Conservation (phyloP, 495 filamentous ascomycete genomes). For the Tuber borchii region DNA sequence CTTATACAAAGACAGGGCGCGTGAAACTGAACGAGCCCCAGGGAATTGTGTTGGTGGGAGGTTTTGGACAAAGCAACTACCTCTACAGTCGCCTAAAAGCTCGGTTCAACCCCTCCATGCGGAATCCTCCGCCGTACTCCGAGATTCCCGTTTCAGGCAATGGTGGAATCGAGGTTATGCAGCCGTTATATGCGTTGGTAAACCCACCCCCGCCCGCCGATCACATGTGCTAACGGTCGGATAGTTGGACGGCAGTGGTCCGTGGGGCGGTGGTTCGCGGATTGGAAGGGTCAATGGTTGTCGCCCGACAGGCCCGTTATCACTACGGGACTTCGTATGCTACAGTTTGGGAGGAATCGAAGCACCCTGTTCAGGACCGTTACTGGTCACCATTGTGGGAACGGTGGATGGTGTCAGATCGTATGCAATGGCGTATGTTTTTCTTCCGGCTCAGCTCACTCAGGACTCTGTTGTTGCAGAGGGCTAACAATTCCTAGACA, state of each 20-base stretch:
- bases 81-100: slow-evolving; percentile 59
- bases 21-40: slow-evolving; percentile 17
- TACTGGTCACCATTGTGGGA: slow-evolving; percentile 75
- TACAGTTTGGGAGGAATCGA: slow-evolving; percentile 64
- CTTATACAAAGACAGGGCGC: slow-evolving; percentile 46
- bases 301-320: slow-evolving; percentile 59
- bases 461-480: background rate
- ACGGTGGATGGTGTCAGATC: slow-evolving; percentile 70
- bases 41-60: slow-evolving; percentile 62
- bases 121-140: slow-evolving; percentile 57
- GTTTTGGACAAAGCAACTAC: slow-evolving; percentile 63
- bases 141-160: slow-evolving; percentile 53
- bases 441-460: background rate
- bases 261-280: slow-evolving; percentile 61
- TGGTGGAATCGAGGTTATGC: slow-evolving; percentile 62
- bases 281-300: slow-evolving; percentile 65
- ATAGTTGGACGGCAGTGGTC: slow-evolving; percentile 63
- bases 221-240: background rate
- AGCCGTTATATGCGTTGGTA: slow-evolving; percentile 57
- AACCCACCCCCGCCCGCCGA: background rate
- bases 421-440: slow-evolving; percentile 72
- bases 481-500: slow-evolving; percentile 15
- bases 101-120: slow-evolving; percentile 57
- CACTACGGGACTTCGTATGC: slow-evolving; percentile 76
- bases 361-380: slow-evolving; percentile 58